A percentile compares a stretch with the other conserved stretches of the same genome.
These are phyloP conservation scores for Blepharisma japonicum DNA, from an alignment of 73 alveolate genomes.

Conservation along the genomic window DNA sequence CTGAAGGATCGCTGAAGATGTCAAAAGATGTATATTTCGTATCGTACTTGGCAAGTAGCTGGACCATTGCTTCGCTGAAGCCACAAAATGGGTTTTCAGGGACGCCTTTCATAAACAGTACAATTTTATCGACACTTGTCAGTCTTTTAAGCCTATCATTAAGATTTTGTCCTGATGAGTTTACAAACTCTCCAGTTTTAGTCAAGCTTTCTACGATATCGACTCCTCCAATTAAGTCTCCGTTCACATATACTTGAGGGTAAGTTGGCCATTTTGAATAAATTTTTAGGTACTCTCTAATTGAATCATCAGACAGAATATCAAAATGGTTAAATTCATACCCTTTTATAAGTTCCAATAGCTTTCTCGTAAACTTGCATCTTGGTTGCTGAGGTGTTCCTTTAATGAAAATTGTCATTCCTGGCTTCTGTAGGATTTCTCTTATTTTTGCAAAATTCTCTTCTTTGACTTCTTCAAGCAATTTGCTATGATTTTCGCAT, in stretches of 20 bases:
- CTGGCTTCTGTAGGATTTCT: constrained; percentile 31
- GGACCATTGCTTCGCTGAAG: constrained; percentile 67
- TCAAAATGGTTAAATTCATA: constrained; percentile 57
- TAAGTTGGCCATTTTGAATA: constrained; percentile 89
- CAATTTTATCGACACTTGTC: constrained; percentile 50
- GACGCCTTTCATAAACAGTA: constrained; percentile 86
- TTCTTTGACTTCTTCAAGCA: not conserved
- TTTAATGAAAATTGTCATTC: constrained; percentile 76
- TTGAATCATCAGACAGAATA: constrained; percentile 51
- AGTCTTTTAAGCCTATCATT: not conserved
- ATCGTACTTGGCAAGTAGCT: constrained; percentile 31
- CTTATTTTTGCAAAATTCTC: not conserved
- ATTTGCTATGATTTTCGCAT: not conserved
- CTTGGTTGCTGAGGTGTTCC: constrained; percentile 75
- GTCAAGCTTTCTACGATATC: constrained; percentile 79
- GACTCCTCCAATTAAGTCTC: constrained; percentile 66
- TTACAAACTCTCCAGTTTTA: constrained; percentile 55
- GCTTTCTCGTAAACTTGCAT: constrained; percentile 75
- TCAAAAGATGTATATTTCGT: constrained; percentile 37
- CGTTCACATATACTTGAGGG: constrained; percentile 64
- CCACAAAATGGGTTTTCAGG: constrained; percentile 85
- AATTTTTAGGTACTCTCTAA: constrained; percentile 74
- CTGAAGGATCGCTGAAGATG: constrained; percentile 42
- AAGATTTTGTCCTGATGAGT: too few relatives aligned
- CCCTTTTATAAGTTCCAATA: constrained; percentile 43